These are phyloP conservation scores for Pascua sp. DNA, from an alignment of 1,284 basidiomycete species.

Conservation along the genomic window DNA sequence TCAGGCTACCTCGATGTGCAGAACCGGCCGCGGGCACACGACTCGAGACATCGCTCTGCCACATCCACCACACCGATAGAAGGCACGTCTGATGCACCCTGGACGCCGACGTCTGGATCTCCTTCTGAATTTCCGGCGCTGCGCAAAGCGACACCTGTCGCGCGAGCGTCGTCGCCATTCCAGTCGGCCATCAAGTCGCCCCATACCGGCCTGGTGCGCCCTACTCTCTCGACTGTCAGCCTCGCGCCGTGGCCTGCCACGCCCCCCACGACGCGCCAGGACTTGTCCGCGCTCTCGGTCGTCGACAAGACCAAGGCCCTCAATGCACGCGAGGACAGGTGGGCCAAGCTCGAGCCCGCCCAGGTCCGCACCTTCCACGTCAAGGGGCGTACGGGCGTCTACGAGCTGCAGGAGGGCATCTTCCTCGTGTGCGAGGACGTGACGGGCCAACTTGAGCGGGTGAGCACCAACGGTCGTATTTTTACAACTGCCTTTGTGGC, in stretches of 20 bases:
- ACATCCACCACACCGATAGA: background rate
- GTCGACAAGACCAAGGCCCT: slow-evolving; percentile 30
- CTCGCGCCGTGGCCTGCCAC: slow-evolving; percentile 20
- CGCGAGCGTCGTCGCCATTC: too few species aligned
- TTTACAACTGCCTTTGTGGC: too few species aligned
- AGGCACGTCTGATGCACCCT: too few species aligned
- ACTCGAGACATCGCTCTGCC: background rate
- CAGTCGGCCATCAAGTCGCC: slow-evolving; percentile 16
- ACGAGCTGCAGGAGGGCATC: slow-evolving; percentile 49
- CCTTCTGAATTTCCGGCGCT: too few species aligned
- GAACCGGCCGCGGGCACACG: background rate
- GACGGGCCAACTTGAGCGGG: slow-evolving; percentile 20
- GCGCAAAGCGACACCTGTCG: background rate
- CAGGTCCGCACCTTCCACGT: slow-evolving; percentile 25
- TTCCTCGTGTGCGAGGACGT: slow-evolving; percentile 43
- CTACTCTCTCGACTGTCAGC: slow-evolving; percentile 16
- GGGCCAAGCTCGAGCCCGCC: slow-evolving; percentile 27
- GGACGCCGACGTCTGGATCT: too few species aligned
- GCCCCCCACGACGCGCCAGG: slow-evolving; percentile 8
- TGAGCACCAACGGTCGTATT: background rate
- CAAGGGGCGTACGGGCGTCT: slow-evolving; percentile 41
- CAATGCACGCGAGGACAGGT: slow-evolving; percentile 29
- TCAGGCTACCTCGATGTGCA: slow-evolving; percentile 8
- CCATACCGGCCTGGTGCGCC: slow-evolving; percentile 16
- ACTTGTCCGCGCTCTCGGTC: slow-evolving; percentile 13